Percentiles rank a stretch among this genome's conserved stretches.
These are phyloP conservation scores for Priceomyces haplophilus DNA, from an alignment of 805 yeast genomes.

Conservation along the genomic window DNA sequence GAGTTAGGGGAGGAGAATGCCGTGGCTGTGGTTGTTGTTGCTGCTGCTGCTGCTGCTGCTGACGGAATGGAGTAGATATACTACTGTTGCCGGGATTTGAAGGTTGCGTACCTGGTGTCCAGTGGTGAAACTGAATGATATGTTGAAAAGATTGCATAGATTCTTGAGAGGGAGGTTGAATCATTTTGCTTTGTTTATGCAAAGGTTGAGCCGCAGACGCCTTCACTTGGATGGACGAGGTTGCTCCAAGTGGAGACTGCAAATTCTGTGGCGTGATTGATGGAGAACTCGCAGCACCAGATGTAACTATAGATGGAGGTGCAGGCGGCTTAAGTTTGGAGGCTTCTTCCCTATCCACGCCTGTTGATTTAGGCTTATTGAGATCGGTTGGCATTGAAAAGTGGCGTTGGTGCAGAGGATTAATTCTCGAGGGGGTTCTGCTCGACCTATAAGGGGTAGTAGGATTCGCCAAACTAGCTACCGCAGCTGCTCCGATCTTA, in stretches of 20 bases:
- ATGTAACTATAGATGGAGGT: conserved; percentile 4
- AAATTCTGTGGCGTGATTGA: conserved; percentile 1
- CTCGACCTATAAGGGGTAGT: conserved; percentile 27
- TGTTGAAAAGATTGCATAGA: conserved; percentile 49
- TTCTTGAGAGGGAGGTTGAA: conserved; percentile 37
- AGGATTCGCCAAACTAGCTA: conserved; percentile 46
- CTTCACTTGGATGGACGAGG: conserved; percentile 39
- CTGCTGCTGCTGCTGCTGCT: conserved; percentile 8
- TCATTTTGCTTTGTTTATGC: conserved; percentile 28
- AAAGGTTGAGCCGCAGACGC: conserved; percentile 43
- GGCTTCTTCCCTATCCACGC: conserved; percentile 6
- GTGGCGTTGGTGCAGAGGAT: conserved; percentile 36
- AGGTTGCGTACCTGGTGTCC: conserved; percentile 42
- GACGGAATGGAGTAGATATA: conserved; percentile 9
- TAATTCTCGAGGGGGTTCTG: conserved; percentile 11
- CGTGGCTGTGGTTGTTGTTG: conserved; percentile 1
- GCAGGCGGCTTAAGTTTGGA: conserved; percentile 5
- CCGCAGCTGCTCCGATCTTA: conserved; percentile 69
- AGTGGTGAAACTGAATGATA: conserved; percentile 55
- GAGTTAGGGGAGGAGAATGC: conserved; percentile 2
- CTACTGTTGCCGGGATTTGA: conserved; percentile 14
- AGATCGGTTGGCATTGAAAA: conserved; percentile 40
- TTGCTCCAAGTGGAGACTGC: conserved; percentile 24
- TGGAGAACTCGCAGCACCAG: background rate
- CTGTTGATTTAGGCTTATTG: background rate